Percentiles rank a stretch among this genome's conserved stretches.
Conservation (phyloP, 306 rosid genomes). For the Gastrolobium bilobum region DNA sequence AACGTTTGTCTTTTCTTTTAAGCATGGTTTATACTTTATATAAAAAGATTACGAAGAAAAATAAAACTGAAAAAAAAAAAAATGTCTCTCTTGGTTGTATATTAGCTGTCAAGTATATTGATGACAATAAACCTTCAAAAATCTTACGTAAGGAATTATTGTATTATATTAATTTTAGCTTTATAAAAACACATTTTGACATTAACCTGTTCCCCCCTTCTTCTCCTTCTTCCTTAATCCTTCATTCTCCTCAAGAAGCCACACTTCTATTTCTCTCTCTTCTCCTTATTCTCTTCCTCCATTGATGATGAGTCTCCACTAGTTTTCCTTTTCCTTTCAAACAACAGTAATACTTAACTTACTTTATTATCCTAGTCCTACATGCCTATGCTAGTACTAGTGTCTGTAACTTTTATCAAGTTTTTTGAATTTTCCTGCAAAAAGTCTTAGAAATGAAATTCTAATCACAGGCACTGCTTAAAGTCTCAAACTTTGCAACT, state of each 20-base stretch:
- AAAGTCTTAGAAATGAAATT: conserved; percentile 37
- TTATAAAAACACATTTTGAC: conserved; percentile 60
- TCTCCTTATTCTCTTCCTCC: conserved; percentile 9
- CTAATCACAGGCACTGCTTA: conserved; percentile 40
- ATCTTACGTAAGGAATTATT: conserved; percentile 35
- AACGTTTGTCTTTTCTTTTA: neutral
- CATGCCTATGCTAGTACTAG: neutral
- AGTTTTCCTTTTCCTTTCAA: conserved; percentile 22
- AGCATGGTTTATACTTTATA: neutral
- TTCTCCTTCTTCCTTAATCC: neutral
- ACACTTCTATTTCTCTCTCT: neutral
- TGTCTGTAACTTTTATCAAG: conserved; percentile 26
- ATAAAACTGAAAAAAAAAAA: conserved; percentile 7
- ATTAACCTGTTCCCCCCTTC: neutral
- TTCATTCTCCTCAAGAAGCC: neutral
- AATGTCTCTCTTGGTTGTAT: conserved; percentile 64
- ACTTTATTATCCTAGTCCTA: neutral
- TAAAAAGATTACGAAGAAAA: neutral
- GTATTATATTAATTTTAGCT: conserved; percentile 44
- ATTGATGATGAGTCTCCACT: conserved; percentile 37
- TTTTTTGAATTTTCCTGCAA: conserved; percentile 32
- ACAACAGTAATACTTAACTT: neutral
- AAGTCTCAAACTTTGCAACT: conserved; percentile 45
- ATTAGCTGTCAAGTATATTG: conserved; percentile 82
- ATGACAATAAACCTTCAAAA: conserved; percentile 33